A percentile compares a stretch with the other conserved stretches of the same genome.
Conservation (phyloP, 2,329 filamentous ascomycete genomes). For the Trichoderma sp. region DNA sequence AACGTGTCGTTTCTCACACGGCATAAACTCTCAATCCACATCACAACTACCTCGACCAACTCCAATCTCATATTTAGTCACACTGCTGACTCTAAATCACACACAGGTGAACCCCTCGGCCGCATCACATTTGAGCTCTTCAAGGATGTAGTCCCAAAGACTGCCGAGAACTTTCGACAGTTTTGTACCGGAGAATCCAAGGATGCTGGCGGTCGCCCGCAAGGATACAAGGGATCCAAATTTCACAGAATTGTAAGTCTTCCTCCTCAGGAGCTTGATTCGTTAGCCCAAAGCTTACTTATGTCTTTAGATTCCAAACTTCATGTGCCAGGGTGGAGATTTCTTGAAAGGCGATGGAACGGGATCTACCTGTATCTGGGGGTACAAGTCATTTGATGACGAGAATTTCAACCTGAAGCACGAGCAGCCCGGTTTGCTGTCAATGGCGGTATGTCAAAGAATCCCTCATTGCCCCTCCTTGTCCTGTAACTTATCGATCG, state of each 20-base stretch:
- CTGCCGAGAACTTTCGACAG: conserved; percentile 94
- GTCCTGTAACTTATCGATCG: not conserved
- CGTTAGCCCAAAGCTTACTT: not conserved
- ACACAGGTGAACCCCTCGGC: conserved; percentile 75
- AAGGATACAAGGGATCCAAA: conserved; percentile 92
- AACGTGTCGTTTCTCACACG: too few species aligned
- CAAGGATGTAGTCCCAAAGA: conserved; percentile 77
- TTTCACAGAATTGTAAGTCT: conserved; percentile 84
- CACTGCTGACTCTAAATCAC: not conserved
- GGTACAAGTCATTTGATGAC: conserved; percentile 78
- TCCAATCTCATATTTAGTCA: not conserved
- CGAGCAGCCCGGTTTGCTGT: conserved; percentile 74
- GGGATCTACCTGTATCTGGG: conserved; percentile 84
- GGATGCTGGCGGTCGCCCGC: conserved; percentile 69
- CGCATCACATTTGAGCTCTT: conserved; percentile 90
- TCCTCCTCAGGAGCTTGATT: not conserved
- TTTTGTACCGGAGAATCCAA: conserved; percentile 95
- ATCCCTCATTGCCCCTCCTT: not conserved
- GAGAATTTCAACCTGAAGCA: conserved; percentile 86
- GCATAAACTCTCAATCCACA: too few species aligned
- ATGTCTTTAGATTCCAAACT: conserved; percentile 72
- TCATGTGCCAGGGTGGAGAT: conserved; percentile 97
- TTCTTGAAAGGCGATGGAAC: conserved; percentile 93
- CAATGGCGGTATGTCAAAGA: conserved; percentile 75
- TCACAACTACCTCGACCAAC: too few species aligned